A percentile compares a stretch with the other conserved stretches of the same genome.
Evolutionary conservation across 2,329 filamentous ascomycete species (phyloP).

Genomic region (Diaporthe ilicicola): DNA sequence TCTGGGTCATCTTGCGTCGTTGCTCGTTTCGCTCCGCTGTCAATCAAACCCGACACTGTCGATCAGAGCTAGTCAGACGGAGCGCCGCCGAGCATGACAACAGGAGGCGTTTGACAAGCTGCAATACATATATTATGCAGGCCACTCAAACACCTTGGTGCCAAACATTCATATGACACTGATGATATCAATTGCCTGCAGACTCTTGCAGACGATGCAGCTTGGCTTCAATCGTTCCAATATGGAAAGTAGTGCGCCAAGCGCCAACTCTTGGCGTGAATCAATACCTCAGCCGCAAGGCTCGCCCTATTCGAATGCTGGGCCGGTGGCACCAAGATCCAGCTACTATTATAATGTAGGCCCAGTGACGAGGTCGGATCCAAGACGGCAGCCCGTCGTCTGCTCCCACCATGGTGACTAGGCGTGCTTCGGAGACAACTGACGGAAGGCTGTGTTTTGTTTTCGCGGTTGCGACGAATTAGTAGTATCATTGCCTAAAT

Average conservation of each 20-base stretch:
- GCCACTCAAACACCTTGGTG: neutral
- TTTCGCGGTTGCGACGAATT: neutral
- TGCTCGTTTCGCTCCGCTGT: conserved; percentile 12
- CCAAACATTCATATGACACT: neutral
- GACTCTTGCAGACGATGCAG: neutral
- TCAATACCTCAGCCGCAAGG: neutral
- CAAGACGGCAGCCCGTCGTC: no score
- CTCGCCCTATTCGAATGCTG: neutral
- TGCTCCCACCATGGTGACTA: neutral
- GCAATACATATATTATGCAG: conserved; percentile 19
- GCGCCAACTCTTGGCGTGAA: neutral
- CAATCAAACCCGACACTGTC: conserved; percentile 29
- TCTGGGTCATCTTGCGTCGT: conserved; percentile 14
- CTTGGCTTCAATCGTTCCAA: neutral
- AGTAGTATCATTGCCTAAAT: neutral
- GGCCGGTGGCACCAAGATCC: neutral
- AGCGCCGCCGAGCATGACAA: conserved; percentile 14
- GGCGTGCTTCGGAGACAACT: neutral
- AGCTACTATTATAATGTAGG: neutral
- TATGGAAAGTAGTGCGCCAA: neutral
- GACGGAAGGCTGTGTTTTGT: neutral
- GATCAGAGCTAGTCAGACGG: conserved; percentile 23
- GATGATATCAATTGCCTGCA: neutral
- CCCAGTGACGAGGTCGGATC: neutral
- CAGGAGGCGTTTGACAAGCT: conserved; percentile 19